Evolutionary conservation across 805 yeast species (phyloP), one percentile per base, ranked within the genome.

Genomic region (Candida piceae): DNA sequence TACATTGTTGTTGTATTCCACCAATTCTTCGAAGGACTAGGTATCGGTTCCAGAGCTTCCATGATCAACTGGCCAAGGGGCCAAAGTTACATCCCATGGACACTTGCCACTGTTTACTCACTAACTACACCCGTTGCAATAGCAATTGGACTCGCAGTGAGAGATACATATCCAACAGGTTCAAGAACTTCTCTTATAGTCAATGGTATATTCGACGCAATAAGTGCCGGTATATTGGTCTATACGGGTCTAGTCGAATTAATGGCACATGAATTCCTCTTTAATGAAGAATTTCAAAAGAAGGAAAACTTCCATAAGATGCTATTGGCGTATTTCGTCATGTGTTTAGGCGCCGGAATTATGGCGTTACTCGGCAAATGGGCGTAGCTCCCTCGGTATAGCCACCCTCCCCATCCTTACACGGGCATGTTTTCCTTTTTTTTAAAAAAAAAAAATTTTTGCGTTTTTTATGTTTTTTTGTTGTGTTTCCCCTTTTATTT

Each of bases 21-120:
- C 57, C 94, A 84, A 60, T 67, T 78, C 64, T 84, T 84, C 53
- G 94, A 84, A 63, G 94, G 94, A 34, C 66, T 84, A 34, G 94
- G 93, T 44, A 67, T 84, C 48, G 93, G 93, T 26, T 71, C 88
- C 3, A 73, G 94, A 57, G 66, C 82, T 25, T 78, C 84, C 1
- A 70, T 68, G 13, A 63, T 74, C 2, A 52, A 55, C 29, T 66
- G 70, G 70, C 69, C 71, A 15, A 36, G 45, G 26, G 38, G 35
- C 16, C 54, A 51, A 46, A 64, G 69, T 49, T 63, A 53, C 40
- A 66, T 76, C 1, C 80, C 84, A 12, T 73, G 75, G 68, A 29
- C 66, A 0, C 55, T 72, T 42, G 70, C 69, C 5, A 7, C 55
- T 1, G 71, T 59, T 20, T 79, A 64, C 53, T 57, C 74, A 6